Evolutionary conservation across 495 filamentous ascomycete species (phyloP).

Genomic region (Bathelium albidoporum): DNA sequence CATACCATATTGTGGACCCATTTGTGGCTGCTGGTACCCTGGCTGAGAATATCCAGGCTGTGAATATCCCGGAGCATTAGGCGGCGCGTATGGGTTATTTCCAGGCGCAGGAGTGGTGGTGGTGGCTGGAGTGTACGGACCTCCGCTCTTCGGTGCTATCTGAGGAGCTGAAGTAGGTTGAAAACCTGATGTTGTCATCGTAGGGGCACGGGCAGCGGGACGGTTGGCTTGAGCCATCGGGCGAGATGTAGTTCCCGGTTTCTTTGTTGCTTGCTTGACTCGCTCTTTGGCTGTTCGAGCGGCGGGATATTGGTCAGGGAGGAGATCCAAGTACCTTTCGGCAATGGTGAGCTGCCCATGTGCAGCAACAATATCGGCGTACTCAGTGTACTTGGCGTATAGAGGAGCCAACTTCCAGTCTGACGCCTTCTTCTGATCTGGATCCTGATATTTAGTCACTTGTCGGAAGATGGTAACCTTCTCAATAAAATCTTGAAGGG

Average conservation of each 20-base stretch:
- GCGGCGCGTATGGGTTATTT: slow-evolving; percentile 20
- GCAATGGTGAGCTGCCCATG: slow-evolving; percentile 80
- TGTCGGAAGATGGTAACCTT: slow-evolving; percentile 97
- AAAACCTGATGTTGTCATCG: slow-evolving; percentile 1
- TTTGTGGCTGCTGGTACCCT: not conserved
- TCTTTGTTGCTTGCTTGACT: slow-evolving; percentile 75
- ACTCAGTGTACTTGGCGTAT: slow-evolving; percentile 94
- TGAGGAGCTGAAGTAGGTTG: not conserved
- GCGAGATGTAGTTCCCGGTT: slow-evolving; percentile 36
- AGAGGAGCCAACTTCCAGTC: slow-evolving; percentile 84
- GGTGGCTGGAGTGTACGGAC: slow-evolving; percentile 13
- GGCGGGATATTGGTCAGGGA: slow-evolving; percentile 76
- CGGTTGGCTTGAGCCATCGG: slow-evolving; percentile 9
- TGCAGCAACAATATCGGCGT: slow-evolving; percentile 85
- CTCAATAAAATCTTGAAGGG: slow-evolving; percentile 88
- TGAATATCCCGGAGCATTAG: slow-evolving; percentile 7
- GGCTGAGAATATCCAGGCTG: not conserved
- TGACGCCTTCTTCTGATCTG: slow-evolving; percentile 53
- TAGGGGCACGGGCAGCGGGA: slow-evolving; percentile 9
- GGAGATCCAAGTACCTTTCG: slow-evolving; percentile 81
- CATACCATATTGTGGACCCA: not conserved
- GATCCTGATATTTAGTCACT: slow-evolving; percentile 82
- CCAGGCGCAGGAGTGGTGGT: slow-evolving; percentile 7
- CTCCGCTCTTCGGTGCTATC: not conserved
- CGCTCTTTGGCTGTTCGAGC: slow-evolving; percentile 81